Percentiles rank a stretch among this genome's conserved stretches.
Evolutionary conservation across 202 grass and related monocot species (phyloP).

Genomic region (Zoysia matrella): DNA sequence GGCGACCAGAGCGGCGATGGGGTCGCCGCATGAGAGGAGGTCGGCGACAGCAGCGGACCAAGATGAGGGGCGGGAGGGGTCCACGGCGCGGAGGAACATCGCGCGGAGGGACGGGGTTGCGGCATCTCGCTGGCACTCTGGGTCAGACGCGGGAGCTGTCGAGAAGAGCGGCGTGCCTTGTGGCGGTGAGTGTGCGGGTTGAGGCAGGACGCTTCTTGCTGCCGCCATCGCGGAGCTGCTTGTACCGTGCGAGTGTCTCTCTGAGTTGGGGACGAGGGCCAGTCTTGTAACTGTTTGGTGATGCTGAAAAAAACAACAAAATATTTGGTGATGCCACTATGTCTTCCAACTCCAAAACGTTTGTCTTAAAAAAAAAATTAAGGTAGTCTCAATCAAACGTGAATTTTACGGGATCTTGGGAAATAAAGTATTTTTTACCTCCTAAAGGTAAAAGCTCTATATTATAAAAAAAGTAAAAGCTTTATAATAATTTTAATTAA

Average conservation of each 20-base stretch:
- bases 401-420: too few species aligned
- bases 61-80: constrained; percentile 64
- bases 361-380: too few species aligned
- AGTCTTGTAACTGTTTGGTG: too few species aligned
- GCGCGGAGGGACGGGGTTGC: constrained; percentile 41
- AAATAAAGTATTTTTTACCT: too few species aligned
- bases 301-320: too few species aligned
- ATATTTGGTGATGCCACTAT: too few species aligned
- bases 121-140: not conserved
- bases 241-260: not conserved
- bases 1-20: constrained; percentile 53
- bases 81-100: constrained; percentile 64
- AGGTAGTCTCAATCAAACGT: too few species aligned
- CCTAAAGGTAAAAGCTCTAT: too few species aligned
- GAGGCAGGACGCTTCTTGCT: constrained; percentile 13
- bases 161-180: not conserved
- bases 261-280: not conserved
- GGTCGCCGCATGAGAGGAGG: constrained; percentile 67
- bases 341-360: too few species aligned
- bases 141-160: constrained; percentile 1
- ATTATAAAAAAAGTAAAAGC: too few species aligned
- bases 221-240: constrained; percentile 35
- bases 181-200: constrained; percentile 9
- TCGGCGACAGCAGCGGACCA: constrained; percentile 81
- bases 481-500: too few species aligned